Evolutionary conservation across 2,329 filamentous ascomycete species (phyloP), one percentile per base, ranked within the genome.

Genomic region (Cercospora zeina): DNA sequence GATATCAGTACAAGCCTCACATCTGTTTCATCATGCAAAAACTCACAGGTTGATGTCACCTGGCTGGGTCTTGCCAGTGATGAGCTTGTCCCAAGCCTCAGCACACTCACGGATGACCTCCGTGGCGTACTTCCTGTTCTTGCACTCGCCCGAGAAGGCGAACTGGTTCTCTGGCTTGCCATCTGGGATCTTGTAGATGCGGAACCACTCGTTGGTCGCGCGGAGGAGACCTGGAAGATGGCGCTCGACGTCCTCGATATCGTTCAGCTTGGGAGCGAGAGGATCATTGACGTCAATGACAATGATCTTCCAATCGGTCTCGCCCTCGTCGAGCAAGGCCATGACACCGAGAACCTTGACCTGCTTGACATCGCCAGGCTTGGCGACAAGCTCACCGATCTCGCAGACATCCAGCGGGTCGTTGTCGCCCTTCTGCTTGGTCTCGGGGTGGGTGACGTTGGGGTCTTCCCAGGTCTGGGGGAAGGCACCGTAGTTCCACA

Each of bases 131-230:
- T 89, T 91, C 88, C 93, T 96, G 89, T 99, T 99, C 89, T 99
- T 99, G 90, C 93, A 97, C 85, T 99, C 95, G 83, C 95, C 95
- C 64, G 93, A 97, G 85, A 99, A 99, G 75, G 95, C 95, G 77
- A 99, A 99, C 84, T 97, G 95, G 88, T 99, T 99, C 89, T 99
- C 95, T 74, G 93, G 93, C 92, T 99, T 99, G 85, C 95, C 95
- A 77, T 99, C 95, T 77, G 95, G 95, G 81, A 99, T 99, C 87
- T 99, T 99, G 89, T 99, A 99, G 87, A 99, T 99, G 80, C 95
- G 92, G 92, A 99, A 99, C 95, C 95, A 99, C 85, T 99, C 95
- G 77, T 99, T 99, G 77, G 93, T 97, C 77, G 95, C 95, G 71
- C 95, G 90, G 78, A 99, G 86, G 64, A 99, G 91, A 73, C 95